These are phyloP conservation scores for Coffea canephora DNA, from an alignment of 257 asterid genomes.

Conservation along the genomic window DNA sequence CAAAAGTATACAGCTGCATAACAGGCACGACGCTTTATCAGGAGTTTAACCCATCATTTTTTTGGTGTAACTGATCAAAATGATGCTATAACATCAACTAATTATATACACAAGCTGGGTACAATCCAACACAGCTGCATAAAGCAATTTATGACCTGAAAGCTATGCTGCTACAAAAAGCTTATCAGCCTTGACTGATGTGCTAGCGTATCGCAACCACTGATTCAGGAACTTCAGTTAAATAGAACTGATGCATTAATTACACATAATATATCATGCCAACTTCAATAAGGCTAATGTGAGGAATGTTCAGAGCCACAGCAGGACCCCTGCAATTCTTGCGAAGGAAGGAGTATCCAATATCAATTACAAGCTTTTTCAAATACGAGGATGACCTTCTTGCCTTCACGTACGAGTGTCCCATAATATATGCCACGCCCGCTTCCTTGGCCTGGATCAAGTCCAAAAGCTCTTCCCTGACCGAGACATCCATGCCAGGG, in stretches of 20 bases:
- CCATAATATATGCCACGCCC: slow-evolving; percentile 88
- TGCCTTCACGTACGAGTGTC: slow-evolving; percentile 89
- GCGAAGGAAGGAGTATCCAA: slow-evolving; percentile 83
- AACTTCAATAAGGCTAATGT: slow-evolving; percentile 90
- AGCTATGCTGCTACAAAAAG: not conserved
- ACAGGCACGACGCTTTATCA: not conserved
- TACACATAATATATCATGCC: slow-evolving; percentile 93
- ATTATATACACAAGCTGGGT: not conserved
- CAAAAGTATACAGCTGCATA: not conserved
- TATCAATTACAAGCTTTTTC: slow-evolving; percentile 80
- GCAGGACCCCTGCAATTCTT: slow-evolving; percentile 95
- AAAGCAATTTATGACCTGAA: not conserved
- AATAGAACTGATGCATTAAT: slow-evolving; percentile 1
- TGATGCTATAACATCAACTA: not conserved
- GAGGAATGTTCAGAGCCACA: slow-evolving; percentile 90
- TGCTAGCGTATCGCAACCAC: not conserved
- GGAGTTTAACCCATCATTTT: not conserved
- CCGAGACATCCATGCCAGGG: slow-evolving; percentile 61
- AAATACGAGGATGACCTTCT: slow-evolving; percentile 66
- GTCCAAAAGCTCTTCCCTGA: slow-evolving; percentile 74
- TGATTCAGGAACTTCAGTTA: not conserved
- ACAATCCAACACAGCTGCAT: not conserved
- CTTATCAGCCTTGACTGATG: slow-evolving; percentile 7
- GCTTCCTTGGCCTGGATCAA: slow-evolving; percentile 89
- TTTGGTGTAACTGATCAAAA: not conserved